phyloP scores from a whole-genome alignment of 78 protist species.

The Dictyostelium purpureum region DNA sequence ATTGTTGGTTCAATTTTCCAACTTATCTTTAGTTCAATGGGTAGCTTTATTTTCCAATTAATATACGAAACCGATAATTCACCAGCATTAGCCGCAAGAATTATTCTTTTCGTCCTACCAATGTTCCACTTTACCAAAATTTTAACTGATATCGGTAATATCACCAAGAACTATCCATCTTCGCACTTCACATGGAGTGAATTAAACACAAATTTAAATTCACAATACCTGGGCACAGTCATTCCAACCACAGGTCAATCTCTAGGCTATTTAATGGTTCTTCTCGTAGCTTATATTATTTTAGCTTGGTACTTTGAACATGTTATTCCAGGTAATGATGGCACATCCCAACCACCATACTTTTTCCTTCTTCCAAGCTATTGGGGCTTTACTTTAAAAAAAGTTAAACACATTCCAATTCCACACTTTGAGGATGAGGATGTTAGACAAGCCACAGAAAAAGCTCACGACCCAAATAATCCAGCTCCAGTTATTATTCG shows the following conservation, averaged over 20 bases:
- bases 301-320: conserved; percentile 83
- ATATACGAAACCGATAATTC: conserved; percentile 20
- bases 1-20: conserved; percentile 65
- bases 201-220: neutral
- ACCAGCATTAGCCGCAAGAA: conserved; percentile 3
- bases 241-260: conserved; percentile 44
- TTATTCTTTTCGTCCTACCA: conserved; percentile 20
- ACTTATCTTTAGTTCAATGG: conserved; percentile 38
- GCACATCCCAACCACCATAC: conserved; percentile 64
- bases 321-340: conserved; percentile 80
- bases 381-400: conserved; percentile 75
- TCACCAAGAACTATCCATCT: neutral
- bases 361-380: conserved; percentile 62
- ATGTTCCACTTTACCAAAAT: conserved; percentile 63
- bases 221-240: neutral
- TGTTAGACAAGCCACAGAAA: conserved; percentile 7
- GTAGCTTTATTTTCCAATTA: conserved; percentile 24
- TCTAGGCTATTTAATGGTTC: neutral
- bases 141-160: conserved; percentile 9
- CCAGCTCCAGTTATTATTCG: conserved; percentile 32
- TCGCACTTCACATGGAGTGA: conserved; percentile 4
- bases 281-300: neutral
- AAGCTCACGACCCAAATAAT: conserved; percentile 20
- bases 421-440: conserved; percentile 45
- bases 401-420: neutral